phyloP scores from a whole-genome alignment of 345 rosid species.

The Populus simonii region DNA sequence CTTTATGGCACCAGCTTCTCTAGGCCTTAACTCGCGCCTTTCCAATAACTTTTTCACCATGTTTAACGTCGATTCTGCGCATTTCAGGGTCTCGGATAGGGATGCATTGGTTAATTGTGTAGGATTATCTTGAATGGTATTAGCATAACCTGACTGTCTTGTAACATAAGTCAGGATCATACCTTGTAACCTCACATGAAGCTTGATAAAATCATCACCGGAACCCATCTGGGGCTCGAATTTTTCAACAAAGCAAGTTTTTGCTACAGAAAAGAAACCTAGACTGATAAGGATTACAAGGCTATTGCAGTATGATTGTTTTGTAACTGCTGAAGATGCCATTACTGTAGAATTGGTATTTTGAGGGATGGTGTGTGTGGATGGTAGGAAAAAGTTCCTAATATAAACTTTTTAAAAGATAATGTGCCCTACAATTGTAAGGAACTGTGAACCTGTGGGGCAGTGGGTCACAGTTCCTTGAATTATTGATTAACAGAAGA shows the following conservation, averaged over 20 bases:
- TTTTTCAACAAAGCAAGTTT: background rate
- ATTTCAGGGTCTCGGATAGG: slow-evolving; percentile 27
- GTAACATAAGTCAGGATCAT: slow-evolving; percentile 35
- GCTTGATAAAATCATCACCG: slow-evolving; percentile 19
- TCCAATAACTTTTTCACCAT: slow-evolving; percentile 13
- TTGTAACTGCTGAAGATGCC: slow-evolving; percentile 2
- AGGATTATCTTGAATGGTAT: slow-evolving; percentile 24
- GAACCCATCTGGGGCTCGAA: background rate
- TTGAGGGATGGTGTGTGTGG: background rate
- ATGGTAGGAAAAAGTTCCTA: background rate
- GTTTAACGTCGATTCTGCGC: slow-evolving; percentile 12
- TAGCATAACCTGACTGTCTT: slow-evolving; percentile 26
- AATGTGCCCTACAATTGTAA: background rate
- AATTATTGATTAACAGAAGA: background rate
- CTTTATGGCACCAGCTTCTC: slow-evolving; percentile 27
- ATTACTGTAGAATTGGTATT: background rate
- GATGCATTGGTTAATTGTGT: slow-evolving; percentile 30
- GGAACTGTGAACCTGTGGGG: background rate
- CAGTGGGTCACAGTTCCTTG: background rate
- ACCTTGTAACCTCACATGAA: slow-evolving; percentile 38
- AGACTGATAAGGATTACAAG: background rate
- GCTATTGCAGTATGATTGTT: background rate
- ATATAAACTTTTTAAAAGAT: background rate
- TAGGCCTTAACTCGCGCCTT: slow-evolving; percentile 11
- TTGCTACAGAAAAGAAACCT: background rate